phyloP scores from a whole-genome alignment of 1,139 yeast genomes.

The Zygotorulaspora mrakii region DNA sequence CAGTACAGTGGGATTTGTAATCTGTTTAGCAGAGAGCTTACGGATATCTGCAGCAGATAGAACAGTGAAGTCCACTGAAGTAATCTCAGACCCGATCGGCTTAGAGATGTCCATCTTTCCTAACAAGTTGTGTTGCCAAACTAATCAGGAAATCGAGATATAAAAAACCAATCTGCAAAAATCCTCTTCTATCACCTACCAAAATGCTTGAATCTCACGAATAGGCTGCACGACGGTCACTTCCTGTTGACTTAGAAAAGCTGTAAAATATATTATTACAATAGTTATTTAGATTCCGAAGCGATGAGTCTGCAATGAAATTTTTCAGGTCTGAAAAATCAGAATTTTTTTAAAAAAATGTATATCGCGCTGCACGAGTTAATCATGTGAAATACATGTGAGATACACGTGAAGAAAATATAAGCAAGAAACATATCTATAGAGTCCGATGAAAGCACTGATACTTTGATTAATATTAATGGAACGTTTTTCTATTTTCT shows the following conservation, averaged over 20 bases:
- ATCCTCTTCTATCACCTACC: not conserved
- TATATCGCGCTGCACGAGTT: not conserved
- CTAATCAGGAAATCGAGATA: constrained; percentile 1
- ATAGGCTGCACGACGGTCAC: not conserved
- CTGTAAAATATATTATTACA: too few relatives aligned
- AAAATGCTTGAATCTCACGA: not conserved
- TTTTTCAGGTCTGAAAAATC: constrained; percentile 1
- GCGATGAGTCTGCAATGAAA: constrained; percentile 4
- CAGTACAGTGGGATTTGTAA: constrained; percentile 90
- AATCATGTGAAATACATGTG: not conserved
- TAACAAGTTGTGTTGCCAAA: constrained; percentile 2
- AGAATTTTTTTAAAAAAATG: not conserved
- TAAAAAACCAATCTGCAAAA: not conserved
- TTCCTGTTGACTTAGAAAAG: not conserved
- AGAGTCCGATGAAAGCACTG: too few relatives aligned
- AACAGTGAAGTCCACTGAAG: constrained; percentile 88
- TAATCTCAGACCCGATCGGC: constrained; percentile 92
- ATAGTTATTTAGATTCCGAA: too few relatives aligned
- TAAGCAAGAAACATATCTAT: too few relatives aligned
- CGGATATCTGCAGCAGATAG: constrained; percentile 79
- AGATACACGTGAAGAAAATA: too few relatives aligned
- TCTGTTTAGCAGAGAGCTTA: constrained; percentile 85
- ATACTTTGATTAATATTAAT: too few relatives aligned
- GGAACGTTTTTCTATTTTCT: too few relatives aligned
- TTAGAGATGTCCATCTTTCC: constrained; percentile 81